Conservation (phyloP, 2,329 filamentous ascomycete species). For the Aspergillus costaricaensis region DNA sequence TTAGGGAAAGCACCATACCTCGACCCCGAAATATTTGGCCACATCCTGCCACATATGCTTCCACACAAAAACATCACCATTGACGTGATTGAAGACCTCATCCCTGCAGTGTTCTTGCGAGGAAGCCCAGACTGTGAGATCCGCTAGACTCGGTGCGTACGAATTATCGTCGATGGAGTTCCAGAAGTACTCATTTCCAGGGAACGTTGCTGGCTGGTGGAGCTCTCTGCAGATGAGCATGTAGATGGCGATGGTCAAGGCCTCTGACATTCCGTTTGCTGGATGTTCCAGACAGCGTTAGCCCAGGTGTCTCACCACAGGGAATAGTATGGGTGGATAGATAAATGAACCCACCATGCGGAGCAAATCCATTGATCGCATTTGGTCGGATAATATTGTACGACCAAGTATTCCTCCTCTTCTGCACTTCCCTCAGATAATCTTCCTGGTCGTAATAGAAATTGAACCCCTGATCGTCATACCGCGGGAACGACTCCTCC, state of each 20-base stretch:
- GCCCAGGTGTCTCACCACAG: neutral
- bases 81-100: slow-evolving; percentile 32
- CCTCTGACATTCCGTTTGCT: slow-evolving; percentile 34
- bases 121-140: slow-evolving; percentile 29
- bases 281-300: neutral
- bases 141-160: slow-evolving; percentile 30
- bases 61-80: slow-evolving; percentile 34
- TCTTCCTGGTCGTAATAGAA: slow-evolving; percentile 31
- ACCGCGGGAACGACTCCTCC: slow-evolving; percentile 24
- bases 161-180: slow-evolving; percentile 31
- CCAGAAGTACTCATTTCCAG: slow-evolving; percentile 33
- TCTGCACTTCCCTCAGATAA: slow-evolving; percentile 19
- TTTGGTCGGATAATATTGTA: slow-evolving; percentile 34
- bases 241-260: slow-evolving; percentile 31
- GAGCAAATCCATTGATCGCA: slow-evolving; percentile 32
- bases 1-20: slow-evolving; percentile 10
- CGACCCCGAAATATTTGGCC: slow-evolving; percentile 25
- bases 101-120: slow-evolving; percentile 25
- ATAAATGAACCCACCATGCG: slow-evolving; percentile 21
- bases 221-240: slow-evolving; percentile 30
- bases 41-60: slow-evolving; percentile 26
- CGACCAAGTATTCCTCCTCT: slow-evolving; percentile 23
- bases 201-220: slow-evolving; percentile 23
- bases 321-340: neutral
- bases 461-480: slow-evolving; percentile 22